Evolutionary conservation across 2,329 filamentous ascomycete species (phyloP), one percentile per base, ranked within the genome.

Genomic region (Lecanicillium sp.): DNA sequence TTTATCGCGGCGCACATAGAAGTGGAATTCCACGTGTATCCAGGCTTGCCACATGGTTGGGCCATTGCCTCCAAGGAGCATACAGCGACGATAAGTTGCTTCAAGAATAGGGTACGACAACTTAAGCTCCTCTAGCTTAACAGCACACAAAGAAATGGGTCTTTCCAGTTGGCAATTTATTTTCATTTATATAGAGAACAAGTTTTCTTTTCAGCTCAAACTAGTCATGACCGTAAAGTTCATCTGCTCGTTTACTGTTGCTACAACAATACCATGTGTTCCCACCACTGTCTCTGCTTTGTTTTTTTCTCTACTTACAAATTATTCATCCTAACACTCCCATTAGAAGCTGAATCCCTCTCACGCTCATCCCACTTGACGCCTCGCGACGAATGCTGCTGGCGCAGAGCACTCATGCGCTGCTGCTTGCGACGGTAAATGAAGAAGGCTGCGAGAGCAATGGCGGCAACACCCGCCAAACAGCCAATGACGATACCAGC

Each of bases 401-500:
- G 51, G 7, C 53, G 45, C 19, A 48, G 14, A 5, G 44, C 35
- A 3, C 40, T 42, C n/a, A 49, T 35, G 1, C 45, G 43, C 45
- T 53, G 47, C 36, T 53, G 49, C 42, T 48, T 60, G 14, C 55
- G 52, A 3, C 61, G 48, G 49, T 58, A 57, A 46, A 83, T 71
- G 32, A 83, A 59, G 48, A 83, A 70, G 22, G 76, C 62, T 2
- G 80, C 63, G 1, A 67, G 75, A n/a, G 70, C 67, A 8, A 88
- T 55, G 9, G 85, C 55, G 1, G 70, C 67, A 4, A 77, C 71
- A 31, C 77, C 83, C 9, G 74, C 64, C 8, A 90, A 57, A 3
- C 78, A 71, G 22, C 85, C 85, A 43, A 89, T 67, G 3, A 83
- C 82, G 43, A 85, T 80, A 1, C 84, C 85, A 3, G 84, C 85